Evolutionary conservation across 2,329 filamentous ascomycete genomes (phyloP), one percentile per base, ranked within the genome.

Genomic region (Penicillium sp.): DNA sequence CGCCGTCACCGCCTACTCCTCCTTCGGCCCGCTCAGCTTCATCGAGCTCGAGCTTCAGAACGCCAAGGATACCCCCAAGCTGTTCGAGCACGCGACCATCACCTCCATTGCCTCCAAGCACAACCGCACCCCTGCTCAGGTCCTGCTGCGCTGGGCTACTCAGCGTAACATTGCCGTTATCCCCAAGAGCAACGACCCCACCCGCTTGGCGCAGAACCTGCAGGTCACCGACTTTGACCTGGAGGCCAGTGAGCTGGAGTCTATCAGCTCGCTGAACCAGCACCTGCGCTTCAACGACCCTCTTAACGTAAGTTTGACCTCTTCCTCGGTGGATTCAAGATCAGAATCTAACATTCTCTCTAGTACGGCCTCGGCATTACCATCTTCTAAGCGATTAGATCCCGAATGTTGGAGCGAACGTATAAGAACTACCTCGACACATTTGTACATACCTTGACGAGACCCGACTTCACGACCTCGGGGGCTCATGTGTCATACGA

Each of bases 81-180:
- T 96, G 59, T 89, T 96, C 73, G 83, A 92, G 72, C 84, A 91
- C 75, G 77, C 84, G 19, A 77, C 82, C 54, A 82, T 96, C 75
- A 86, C 83, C 67, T 73, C 69, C 51, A 83, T 93, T 62, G 88
- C 91, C 18, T 75, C 82, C 69, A 92, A 90, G 81, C 81, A 91
- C 71, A 79, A 79, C 74, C 91, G 89, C 82, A 87, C 87, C 9
- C 83, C 91, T 6, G 89, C 90, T 16, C 92, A 96, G 83, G 83
- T 96, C 31, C 83, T 96, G 61, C 83, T 96, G 66, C 85, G 92
- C 69, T 96, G 92, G 92, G 87, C 91, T 22, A 96, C 92, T 16
- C 91, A 96, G 82, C 84, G 89, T 52, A 87, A 87, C 35, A 81
- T 95, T 57, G 89, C 90, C 50, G 89, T 95, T 68, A 95, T 95